Conservation (phyloP, 169 alveolate genomes). For the Hepatocystis sp. region DNA sequence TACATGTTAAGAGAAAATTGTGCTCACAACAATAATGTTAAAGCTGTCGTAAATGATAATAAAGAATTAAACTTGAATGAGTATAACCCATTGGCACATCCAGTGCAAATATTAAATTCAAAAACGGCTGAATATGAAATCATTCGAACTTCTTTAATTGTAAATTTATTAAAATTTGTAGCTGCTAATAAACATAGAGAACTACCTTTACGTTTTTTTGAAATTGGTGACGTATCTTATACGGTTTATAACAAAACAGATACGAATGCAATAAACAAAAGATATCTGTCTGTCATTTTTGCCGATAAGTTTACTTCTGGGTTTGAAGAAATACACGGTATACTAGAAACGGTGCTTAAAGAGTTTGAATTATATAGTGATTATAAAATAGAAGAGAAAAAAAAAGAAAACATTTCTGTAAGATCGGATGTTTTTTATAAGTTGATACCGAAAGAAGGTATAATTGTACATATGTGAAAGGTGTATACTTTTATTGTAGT, state of each 20-base stretch:
- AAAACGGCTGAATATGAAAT: conserved; percentile 94
- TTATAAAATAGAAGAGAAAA: conserved; percentile 70
- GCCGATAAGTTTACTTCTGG: conserved; percentile 83
- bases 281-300: conserved; percentile 88
- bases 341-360: conserved; percentile 75
- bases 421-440: conserved; percentile 51
- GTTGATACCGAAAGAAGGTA: conserved; percentile 47
- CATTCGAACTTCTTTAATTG: conserved; percentile 94
- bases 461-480: no score
- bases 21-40: no score
- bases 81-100: conserved; percentile 71
- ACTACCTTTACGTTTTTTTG: conserved; percentile 95
- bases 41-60: no score
- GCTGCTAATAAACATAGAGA: conserved; percentile 89
- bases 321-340: conserved; percentile 83
- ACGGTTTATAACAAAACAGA: conserved; percentile 83
- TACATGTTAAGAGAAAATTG: conserved; percentile 75
- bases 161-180: conserved; percentile 93
- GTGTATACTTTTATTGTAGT: no score
- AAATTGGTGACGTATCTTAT: conserved; percentile 91
- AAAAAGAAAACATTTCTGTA: conserved; percentile 36
- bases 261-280: conserved; percentile 88
- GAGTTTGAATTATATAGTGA: conserved; percentile 58
- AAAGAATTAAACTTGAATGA: conserved; percentile 36
- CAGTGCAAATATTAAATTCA: conserved; percentile 93